A percentile compares a stretch with the other conserved stretches of the same genome.
These are phyloP conservation scores for Lasiodiplodia theobromae DNA, from an alignment of 2,329 filamentous ascomycete species.

Conservation along the genomic window DNA sequence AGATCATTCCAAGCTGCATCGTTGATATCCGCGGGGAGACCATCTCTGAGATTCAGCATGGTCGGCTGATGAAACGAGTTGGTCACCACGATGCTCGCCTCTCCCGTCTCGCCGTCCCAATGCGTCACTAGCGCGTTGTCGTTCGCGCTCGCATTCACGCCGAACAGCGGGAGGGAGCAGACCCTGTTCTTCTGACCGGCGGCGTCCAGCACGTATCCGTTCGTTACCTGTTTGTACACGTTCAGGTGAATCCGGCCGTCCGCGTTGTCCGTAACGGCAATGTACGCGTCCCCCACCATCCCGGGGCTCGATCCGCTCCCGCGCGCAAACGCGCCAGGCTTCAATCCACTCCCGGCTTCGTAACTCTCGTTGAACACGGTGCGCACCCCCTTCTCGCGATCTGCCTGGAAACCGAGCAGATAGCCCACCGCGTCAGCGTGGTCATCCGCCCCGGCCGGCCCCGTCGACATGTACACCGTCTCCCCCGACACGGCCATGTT, in stretches of 20 bases:
- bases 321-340: not conserved
- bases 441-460: conserved; percentile 25
- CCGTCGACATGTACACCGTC: conserved; percentile 32
- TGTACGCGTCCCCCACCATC: conserved; percentile 2
- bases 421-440: conserved; percentile 27
- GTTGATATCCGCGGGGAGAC: not conserved
- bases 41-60: not conserved
- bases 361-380: conserved; percentile 9
- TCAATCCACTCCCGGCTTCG: not conserved
- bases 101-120: not conserved
- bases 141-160: not conserved
- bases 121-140: conserved; percentile 2
- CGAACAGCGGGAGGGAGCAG: not conserved
- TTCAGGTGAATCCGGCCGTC: not conserved
- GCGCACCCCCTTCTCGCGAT: no score
- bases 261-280: conserved; percentile 13
- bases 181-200: not conserved
- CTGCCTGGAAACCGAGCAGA: conserved; percentile 25
- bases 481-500: conserved; percentile 32
- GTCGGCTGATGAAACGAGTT: not conserved
- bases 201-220: not conserved
- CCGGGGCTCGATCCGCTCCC: conserved; percentile 3
- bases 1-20: no score
- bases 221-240: not conserved
- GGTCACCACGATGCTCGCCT: not conserved